Base-by-base conservation (phyloP, 169 alveolate genomes). In the Cryptosporidium muris region DNA sequence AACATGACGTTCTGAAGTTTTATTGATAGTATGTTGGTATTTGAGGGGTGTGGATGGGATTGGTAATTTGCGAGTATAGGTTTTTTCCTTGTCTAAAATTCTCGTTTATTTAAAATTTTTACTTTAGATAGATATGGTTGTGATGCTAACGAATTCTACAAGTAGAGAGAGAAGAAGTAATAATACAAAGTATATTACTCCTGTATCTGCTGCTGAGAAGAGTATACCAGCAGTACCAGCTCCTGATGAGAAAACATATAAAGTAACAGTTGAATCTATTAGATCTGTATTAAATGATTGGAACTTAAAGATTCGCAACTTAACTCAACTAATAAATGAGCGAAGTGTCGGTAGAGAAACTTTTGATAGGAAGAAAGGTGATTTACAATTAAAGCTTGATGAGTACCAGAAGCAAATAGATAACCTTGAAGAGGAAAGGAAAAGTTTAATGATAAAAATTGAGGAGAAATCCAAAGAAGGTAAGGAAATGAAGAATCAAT, bases 281-380 rank as follows among this genome's bases (percentile, higher is more conserved):
- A 62, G 85, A 8, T 68, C 54, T 25, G 68, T 74, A 38, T 54
- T 74, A 45, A 74, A 74, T 12, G 85, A 74, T 45, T 74, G 85
- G 85, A 74, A 74, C 60, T 47, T 48, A 36, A 74, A 74, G 63
- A 74, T 74, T 11, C 54, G 85, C 37, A 54, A 43, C 7, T 34
- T 74, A 42, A 74, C 85, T 6, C 54, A 74, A 47, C 54, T 74
- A 68, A 74, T 74, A 1, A 74, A 74, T 74, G 85, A 74, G 1
- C 54, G 85, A 49, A 74, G 85, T 64, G 85, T 74, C 60, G 85
- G 85, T 25, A 74, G 85, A 36, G 85, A 74, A 37, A 68, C 74
- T 9, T 74, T 74, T 4, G 85, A 74, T 25, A 74, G 85, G 48
- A 74, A 74, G 16, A 74, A 62, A 63, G 62, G 85, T 9, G 85